Base-by-base conservation (phyloP, 1,139 yeast genomes). In the Candida mesenterica region DNA sequence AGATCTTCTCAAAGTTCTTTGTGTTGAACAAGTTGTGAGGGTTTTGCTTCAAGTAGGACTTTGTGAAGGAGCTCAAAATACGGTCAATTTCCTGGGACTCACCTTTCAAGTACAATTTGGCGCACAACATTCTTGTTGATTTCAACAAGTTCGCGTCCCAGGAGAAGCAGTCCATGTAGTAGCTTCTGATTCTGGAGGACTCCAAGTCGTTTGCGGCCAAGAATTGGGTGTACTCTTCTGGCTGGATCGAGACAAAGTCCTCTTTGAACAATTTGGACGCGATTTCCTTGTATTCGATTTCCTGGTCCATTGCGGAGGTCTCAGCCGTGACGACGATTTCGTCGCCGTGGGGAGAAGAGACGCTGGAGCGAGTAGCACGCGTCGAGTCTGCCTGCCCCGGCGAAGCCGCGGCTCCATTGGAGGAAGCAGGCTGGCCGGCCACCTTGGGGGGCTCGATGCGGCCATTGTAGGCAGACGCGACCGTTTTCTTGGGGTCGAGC, bases 31-130 rank as follows among this genome's bases (percentile, higher is more conserved):
- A 64, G 45, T 69, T 73, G 12, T 54, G 52, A 45, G 79, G 67
- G 62, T 72, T 61, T 65, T 72, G 57, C 55, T 67, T 56, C 57
- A 75, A 84, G 46, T 90, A 88, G 38, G 84, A 72, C 41, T 74
- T 72, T 16, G 95, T 73, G 53, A 86, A 82, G 2, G 83, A 68
- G 29, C 83, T 82, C 40, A 88, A 62, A 15, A 87, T 73, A 31
- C 87, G 70, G 58, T 87, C 96, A 40, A 88, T 76, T 50, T 83
- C 87, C 49, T 85, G 94, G 1, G 94, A 79, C 56, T 88, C 96
- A 2, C 95, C 96, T 49, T 79, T 80, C 50, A 88, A 68, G 55
- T 82, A 84, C 18, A 88, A 55, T 45, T 71, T 75, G 19, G 76
- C 69, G 46, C 95, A 86, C 30, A 88, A 62, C 34, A 60, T 59